These are phyloP conservation scores for Ophiostoma sp. DNA, from an alignment of 2,329 filamentous ascomycete species.

Conservation along the genomic window DNA sequence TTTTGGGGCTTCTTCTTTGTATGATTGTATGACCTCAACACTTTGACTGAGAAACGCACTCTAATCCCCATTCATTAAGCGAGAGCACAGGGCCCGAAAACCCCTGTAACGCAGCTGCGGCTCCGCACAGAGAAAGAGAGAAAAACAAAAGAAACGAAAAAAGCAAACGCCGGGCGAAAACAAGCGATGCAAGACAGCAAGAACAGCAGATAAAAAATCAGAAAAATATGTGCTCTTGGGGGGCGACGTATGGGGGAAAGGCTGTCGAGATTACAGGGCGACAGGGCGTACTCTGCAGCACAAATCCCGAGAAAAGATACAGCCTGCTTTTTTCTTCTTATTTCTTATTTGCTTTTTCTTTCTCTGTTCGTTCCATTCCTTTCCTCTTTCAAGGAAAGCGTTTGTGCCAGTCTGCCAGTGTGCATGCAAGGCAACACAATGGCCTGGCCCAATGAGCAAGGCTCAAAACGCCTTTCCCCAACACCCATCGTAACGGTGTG, in stretches of 20 bases:
- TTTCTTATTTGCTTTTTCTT: too few relatives aligned
- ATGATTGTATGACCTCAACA: neutral
- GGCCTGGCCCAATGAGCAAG: neutral
- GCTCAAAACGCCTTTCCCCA: neutral
- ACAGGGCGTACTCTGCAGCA: neutral
- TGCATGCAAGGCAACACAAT: slow-evolving; percentile 1
- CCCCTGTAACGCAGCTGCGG: neutral
- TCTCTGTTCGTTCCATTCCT: too few relatives aligned
- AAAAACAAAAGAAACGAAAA: too few relatives aligned
- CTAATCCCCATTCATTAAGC: neutral
- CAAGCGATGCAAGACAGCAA: neutral
- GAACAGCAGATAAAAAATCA: neutral
- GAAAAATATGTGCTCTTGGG: neutral
- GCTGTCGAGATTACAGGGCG: neutral
- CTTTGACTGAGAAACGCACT: neutral
- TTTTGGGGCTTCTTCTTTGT: neutral
- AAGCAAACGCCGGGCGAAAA: neutral
- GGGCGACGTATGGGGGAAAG: neutral
- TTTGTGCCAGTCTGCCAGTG: neutral
- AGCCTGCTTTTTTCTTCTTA: neutral
- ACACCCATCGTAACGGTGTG: neutral
- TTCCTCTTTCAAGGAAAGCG: neutral
- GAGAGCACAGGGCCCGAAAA: neutral
- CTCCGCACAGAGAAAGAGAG: neutral
- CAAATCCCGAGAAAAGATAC: neutral